Evolutionary conservation across 2,329 filamentous ascomycete genomes (phyloP), one percentile per base, ranked within the genome.

Genomic region (Penicillium sp.): DNA sequence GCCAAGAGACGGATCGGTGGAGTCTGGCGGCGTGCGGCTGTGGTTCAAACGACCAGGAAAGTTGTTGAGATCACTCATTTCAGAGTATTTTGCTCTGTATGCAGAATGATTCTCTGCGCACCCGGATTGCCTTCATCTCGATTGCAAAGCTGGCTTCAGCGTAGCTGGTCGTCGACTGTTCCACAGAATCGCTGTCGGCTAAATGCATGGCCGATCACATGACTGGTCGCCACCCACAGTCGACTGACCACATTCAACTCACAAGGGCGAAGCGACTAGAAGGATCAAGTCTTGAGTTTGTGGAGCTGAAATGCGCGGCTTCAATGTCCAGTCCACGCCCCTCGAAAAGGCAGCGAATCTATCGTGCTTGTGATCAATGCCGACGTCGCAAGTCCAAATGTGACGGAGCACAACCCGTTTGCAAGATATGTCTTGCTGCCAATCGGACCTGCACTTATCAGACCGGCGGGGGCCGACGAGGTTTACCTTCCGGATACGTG

Each of bases 401-500:
- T 72, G 87, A 91, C 68, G 88, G 89, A 16, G 78, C 78, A n/a
- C 84, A 85, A 62, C 88, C 88, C 4, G 77, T 77, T 18, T 91
- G 88, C 73, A 83, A 83, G 43, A 86, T 87, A 6, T 91, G 89
- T 74, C 50, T 47, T n/a, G 41, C 52, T 27, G 57, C 59, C 3
- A 56, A 58, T 22, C 60, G 62, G 19, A 41, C 54, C 4, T 68
- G 66, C 40, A 66, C 61, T 7, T 69, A 69, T 49, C 35, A 64
- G 19, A 61, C 55, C 16, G 59, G 57, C 77, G 80, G 5, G 2
- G 59, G 54, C 18, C 53, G 90, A 70, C 82, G 89, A 60, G 89
- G 89, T 2, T 85, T 92, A 16, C 88, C 88, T 65, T 88, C 88
- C n/a, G 89, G 89, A 18, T 90, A 91, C 68, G 87, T 91, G 40